Percentiles rank a stretch among this genome's conserved stretches.
phyloP scores from a whole-genome alignment of 2,329 filamentous ascomycete species.

The Curvularia spicifera region DNA sequence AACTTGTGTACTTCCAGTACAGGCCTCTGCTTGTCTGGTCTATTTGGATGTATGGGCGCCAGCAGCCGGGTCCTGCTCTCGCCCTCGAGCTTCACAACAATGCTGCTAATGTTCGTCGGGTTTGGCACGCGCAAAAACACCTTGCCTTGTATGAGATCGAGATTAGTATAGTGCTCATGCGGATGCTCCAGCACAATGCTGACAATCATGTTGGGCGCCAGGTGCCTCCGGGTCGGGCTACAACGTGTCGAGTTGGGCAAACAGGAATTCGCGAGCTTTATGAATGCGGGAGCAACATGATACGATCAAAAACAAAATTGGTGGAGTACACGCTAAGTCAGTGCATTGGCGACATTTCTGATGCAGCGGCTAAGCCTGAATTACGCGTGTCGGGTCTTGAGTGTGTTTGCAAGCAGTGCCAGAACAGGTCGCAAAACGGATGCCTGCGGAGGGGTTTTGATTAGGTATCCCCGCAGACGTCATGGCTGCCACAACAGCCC shows the following conservation, averaged over 20 bases:
- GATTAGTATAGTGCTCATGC: conserved; percentile 78
- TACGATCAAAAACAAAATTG: conserved; percentile 24
- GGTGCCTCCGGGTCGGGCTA: conserved; percentile 6
- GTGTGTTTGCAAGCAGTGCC: conserved; percentile 27
- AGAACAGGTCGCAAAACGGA: conserved; percentile 29
- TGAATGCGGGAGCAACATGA: conserved; percentile 30
- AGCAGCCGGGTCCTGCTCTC: conserved; percentile 73
- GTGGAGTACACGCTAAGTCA: conserved; percentile 15
- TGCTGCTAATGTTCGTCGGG: conserved; percentile 56
- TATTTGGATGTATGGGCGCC: conserved; percentile 54
- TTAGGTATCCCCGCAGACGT: conserved; percentile 4
- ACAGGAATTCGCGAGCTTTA: conserved; percentile 24
- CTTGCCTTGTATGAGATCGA: conserved; percentile 72
- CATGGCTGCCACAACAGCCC: neutral
- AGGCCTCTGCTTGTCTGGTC: conserved; percentile 53
- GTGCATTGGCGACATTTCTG: conserved; percentile 14
- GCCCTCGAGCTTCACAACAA: conserved; percentile 83
- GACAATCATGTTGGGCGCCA: conserved; percentile 54
- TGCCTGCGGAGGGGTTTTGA: conserved; percentile 22
- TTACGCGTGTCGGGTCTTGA: conserved; percentile 41
- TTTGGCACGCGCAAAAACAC: conserved; percentile 54
- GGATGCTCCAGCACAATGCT: conserved; percentile 69
- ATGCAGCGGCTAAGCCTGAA: conserved; percentile 36
- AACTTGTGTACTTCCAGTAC: conserved; percentile 65
- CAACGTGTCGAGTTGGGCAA: conserved; percentile 19